phyloP scores from a whole-genome alignment of 345 rosid genomes.

The Syzygium oleosum region DNA sequence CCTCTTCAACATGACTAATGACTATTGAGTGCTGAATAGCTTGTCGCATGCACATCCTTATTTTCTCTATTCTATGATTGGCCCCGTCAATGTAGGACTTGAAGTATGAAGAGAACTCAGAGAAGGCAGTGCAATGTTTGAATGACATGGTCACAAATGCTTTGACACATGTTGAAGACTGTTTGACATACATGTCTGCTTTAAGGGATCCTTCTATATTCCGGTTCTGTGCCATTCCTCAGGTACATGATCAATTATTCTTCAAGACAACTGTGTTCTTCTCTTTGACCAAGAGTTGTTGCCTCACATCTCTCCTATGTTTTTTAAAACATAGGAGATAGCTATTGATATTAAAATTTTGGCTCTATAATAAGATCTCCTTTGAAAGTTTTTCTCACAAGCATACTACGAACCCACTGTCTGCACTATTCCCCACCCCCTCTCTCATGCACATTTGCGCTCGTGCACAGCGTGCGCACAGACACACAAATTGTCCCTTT shows the following conservation, averaged over 20 bases:
- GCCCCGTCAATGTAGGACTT: constrained; percentile 45
- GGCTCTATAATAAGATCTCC: neutral
- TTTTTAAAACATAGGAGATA: neutral
- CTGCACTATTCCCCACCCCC: neutral
- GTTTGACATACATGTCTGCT: constrained; percentile 62
- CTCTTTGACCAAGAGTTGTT: neutral
- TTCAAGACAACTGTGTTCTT: neutral
- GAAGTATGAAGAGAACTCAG: constrained; percentile 74
- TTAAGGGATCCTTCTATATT: constrained; percentile 65
- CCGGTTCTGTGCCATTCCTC: constrained; percentile 92
- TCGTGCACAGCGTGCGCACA: neutral
- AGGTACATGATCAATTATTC: constrained; percentile 22
- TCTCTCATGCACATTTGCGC: neutral
- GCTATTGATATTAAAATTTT: neutral
- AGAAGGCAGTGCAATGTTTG: constrained; percentile 78
- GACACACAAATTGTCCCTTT: neutral
- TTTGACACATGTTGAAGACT: constrained; percentile 65
- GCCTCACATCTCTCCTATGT: neutral
- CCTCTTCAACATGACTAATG: constrained; percentile 1
- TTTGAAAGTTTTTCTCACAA: neutral
- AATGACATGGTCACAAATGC: constrained; percentile 95
- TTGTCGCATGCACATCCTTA: neutral
- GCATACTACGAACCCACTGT: neutral
- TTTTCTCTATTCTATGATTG: neutral
- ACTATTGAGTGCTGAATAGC: neutral